Percentiles rank a stretch among this genome's conserved stretches.
These are phyloP conservation scores for Zea luxurians DNA, from an alignment of 176 grass and related monocot species.

Conservation along the genomic window DNA sequence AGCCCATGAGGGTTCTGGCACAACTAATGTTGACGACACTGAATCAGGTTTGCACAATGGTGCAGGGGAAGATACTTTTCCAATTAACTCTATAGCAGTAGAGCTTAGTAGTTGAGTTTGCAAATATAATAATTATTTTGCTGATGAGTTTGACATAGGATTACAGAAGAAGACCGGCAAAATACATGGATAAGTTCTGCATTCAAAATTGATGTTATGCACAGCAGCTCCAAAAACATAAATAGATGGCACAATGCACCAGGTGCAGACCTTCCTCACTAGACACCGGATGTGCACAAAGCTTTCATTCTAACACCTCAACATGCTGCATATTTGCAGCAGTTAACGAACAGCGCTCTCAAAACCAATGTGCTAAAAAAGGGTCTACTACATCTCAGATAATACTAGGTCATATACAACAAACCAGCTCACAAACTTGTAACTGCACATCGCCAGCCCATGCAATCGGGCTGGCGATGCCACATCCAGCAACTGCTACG, in stretches of 20 bases:
- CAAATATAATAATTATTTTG: background rate
- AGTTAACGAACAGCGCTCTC: no score
- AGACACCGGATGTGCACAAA: background rate
- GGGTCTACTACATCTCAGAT: background rate
- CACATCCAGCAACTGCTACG: background rate
- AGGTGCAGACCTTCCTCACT: background rate
- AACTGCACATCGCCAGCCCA: background rate
- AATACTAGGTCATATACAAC: background rate
- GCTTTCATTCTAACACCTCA: conserved; percentile 5
- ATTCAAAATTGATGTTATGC: background rate
- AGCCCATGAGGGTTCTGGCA: background rate
- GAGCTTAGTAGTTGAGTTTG: background rate
- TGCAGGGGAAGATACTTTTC: background rate
- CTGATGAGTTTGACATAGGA: background rate
- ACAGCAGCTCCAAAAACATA: background rate
- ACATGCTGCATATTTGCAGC: no score
- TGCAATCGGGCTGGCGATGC: background rate
- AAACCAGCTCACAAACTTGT: background rate
- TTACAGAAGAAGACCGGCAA: background rate
- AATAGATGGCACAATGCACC: background rate
- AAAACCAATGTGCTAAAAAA: background rate
- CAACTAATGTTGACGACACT: background rate
- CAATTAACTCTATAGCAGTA: background rate
- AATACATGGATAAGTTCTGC: background rate
- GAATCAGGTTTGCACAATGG: background rate